phyloP scores from a whole-genome alignment of 2,329 filamentous ascomycete species.

The Cladosporium phlei region DNA sequence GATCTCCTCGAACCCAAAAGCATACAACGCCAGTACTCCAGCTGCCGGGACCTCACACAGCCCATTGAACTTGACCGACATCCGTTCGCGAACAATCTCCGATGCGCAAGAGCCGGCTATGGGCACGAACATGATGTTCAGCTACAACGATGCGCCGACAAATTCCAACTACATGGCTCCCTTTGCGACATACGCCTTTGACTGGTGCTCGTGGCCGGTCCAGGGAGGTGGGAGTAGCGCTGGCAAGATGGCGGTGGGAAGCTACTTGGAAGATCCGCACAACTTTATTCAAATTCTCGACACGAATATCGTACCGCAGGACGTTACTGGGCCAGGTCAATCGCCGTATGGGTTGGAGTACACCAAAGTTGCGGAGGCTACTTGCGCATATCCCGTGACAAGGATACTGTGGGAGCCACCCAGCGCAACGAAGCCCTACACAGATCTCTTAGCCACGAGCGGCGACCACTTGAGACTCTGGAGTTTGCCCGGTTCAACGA shows the following conservation, averaged over 20 bases:
- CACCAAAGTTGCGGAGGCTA: constrained; percentile 89
- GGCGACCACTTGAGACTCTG: constrained; percentile 90
- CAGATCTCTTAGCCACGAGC: constrained; percentile 88
- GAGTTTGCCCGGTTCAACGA: constrained; percentile 64
- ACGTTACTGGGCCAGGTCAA: constrained; percentile 62
- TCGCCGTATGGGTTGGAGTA: constrained; percentile 80
- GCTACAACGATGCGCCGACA: constrained; percentile 60
- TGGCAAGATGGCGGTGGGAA: constrained; percentile 90
- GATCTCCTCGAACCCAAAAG: constrained; percentile 35
- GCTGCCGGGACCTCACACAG: constrained; percentile 70
- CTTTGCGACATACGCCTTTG: constrained; percentile 93
- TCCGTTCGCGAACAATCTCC: constrained; percentile 79
- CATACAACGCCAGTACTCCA: constrained; percentile 50
- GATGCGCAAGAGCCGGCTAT: constrained; percentile 67
- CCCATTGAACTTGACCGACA: constrained; percentile 85
- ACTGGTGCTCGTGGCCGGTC: constrained; percentile 98
- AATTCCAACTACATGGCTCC: constrained; percentile 92
- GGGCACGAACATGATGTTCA: constrained; percentile 55
- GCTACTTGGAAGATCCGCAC: constrained; percentile 95
- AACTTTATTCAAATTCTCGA: constrained; percentile 99
- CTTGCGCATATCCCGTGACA: constrained; percentile 95
- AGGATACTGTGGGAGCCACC: constrained; percentile 93
- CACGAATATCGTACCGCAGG: constrained; percentile 68
- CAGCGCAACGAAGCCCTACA: constrained; percentile 89
- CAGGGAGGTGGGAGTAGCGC: constrained; percentile 65